Percentiles rank a stretch among this genome's conserved stretches.
phyloP scores from a whole-genome alignment of 108 stramenopile genomes.

The Cyclostephanos tholiformis region DNA sequence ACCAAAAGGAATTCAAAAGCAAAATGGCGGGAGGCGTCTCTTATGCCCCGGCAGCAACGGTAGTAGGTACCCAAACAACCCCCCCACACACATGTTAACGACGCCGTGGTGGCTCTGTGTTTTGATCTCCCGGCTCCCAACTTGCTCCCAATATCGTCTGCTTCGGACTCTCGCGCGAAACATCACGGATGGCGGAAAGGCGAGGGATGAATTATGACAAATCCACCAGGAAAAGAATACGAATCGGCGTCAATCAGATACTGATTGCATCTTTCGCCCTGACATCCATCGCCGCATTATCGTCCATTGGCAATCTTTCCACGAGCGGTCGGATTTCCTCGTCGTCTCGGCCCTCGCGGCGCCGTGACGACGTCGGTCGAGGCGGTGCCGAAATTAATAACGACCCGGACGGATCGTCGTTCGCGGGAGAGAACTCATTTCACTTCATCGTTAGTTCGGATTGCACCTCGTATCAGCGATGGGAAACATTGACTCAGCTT shows the following conservation, averaged over 20 bases:
- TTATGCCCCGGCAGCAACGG: too few species aligned
- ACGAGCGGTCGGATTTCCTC: background rate
- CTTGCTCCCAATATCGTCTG: too few species aligned
- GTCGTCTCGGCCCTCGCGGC: background rate
- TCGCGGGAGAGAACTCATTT: constrained; percentile 19
- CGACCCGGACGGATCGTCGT: background rate
- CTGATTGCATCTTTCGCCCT: constrained; percentile 1
- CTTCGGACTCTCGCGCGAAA: too few species aligned
- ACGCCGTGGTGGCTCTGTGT: too few species aligned
- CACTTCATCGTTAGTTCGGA: constrained; percentile 55
- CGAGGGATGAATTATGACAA: background rate
- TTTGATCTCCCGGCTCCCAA: too few species aligned
- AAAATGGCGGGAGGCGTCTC: too few species aligned
- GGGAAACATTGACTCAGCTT: constrained; percentile 51
- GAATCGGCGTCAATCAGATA: background rate
- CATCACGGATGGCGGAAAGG: too few species aligned
- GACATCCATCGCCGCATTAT: background rate
- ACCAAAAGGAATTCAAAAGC: too few species aligned
- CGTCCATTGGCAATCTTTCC: background rate
- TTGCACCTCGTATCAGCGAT: constrained; percentile 59
- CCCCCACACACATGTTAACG: too few species aligned
- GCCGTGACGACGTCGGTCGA: background rate
- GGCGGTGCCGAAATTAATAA: background rate
- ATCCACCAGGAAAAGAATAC: constrained; percentile 3
- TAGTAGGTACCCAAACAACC: too few species aligned